A percentile compares a stretch with the other conserved stretches of the same genome.
Evolutionary conservation across 192 early-diverging fungal species (phyloP).

Genomic region (Entomortierella lignicola): DNA sequence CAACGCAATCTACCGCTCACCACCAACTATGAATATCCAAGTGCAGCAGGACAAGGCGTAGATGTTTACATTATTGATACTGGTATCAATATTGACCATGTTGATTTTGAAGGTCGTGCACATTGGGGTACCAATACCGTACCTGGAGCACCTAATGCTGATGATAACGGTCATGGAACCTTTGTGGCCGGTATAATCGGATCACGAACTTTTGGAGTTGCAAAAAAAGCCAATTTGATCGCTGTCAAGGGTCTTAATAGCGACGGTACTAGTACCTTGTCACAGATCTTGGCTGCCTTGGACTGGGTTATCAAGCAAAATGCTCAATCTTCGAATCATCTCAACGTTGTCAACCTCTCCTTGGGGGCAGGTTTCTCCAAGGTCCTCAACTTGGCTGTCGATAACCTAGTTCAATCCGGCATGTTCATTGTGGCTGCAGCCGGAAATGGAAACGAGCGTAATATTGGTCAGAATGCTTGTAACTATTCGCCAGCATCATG

Average conservation of each 20-base stretch:
- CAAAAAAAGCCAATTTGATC: conserved; percentile 85
- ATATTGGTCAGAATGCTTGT: conserved; percentile 93
- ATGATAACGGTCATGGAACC: conserved; percentile 86
- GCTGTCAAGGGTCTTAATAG: conserved; percentile 92
- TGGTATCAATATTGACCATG: conserved; percentile 84
- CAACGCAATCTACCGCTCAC: conserved; percentile 72
- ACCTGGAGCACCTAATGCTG: conserved; percentile 65
- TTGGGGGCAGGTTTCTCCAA: conserved; percentile 84
- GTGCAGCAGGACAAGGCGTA: conserved; percentile 80
- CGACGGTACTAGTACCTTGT: conserved; percentile 81
- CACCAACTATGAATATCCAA: conserved; percentile 78
- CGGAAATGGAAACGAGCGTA: conserved; percentile 95
- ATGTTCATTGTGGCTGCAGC: conserved; percentile 95
- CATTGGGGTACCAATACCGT: conserved; percentile 83
- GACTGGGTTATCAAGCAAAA: conserved; percentile 55
- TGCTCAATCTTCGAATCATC: conserved; percentile 62
- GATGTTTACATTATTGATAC: conserved; percentile 96
- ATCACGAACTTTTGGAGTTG: conserved; percentile 84
- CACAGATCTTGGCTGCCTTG: conserved; percentile 78
- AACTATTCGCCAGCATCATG: conserved; percentile 81
- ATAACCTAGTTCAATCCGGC: conserved; percentile 77
- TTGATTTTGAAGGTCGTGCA: conserved; percentile 94
- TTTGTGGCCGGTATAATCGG: conserved; percentile 92
- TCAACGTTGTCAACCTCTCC: conserved; percentile 93
- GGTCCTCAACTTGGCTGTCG: conserved; percentile 82